A percentile compares a stretch with the other conserved stretches of the same genome.
phyloP scores from a whole-genome alignment of 1,284 basidiomycete species.

The Veloporphyrellus conicus region DNA sequence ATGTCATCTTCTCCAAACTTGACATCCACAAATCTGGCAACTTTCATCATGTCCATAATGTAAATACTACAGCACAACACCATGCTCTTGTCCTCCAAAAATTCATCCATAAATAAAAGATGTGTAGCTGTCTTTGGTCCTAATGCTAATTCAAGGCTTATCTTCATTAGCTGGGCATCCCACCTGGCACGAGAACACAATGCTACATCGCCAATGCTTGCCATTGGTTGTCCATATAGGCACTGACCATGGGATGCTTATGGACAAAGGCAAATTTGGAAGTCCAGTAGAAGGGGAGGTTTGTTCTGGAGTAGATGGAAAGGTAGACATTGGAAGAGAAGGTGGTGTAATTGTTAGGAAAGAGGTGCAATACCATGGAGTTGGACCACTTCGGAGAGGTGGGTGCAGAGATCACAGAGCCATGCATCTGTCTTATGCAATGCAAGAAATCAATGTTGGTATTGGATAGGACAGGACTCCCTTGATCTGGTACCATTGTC shows the following conservation, averaged over 20 bases:
- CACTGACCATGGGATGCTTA: background rate
- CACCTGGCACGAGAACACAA: constrained; percentile 30
- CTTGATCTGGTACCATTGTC: constrained; percentile 24
- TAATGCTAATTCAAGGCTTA: constrained; percentile 17
- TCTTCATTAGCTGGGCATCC: constrained; percentile 29
- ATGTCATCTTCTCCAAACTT: constrained; percentile 14
- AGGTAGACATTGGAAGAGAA: constrained; percentile 19
- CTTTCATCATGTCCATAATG: constrained; percentile 20
- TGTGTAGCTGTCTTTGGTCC: constrained; percentile 17
- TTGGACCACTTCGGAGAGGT: constrained; percentile 18
- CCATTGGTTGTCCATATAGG: background rate
- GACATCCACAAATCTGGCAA: constrained; percentile 17
- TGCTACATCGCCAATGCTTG: background rate
- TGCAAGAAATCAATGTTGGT: background rate
- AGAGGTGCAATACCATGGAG: constrained; percentile 20
- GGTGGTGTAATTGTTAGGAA: constrained; percentile 6
- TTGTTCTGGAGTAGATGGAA: constrained; percentile 12
- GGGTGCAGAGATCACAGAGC: constrained; percentile 17
- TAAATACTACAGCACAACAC: constrained; percentile 10
- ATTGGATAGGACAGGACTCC: background rate
- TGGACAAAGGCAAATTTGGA: background rate
- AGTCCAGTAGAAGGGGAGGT: background rate
- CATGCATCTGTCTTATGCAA: constrained; percentile 13
- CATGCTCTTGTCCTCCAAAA: constrained; percentile 12
- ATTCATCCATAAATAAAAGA: constrained; percentile 13